Base-by-base conservation (phyloP, 2,329 filamentous ascomycete genomes). In the Hypoxylon sp. region DNA sequence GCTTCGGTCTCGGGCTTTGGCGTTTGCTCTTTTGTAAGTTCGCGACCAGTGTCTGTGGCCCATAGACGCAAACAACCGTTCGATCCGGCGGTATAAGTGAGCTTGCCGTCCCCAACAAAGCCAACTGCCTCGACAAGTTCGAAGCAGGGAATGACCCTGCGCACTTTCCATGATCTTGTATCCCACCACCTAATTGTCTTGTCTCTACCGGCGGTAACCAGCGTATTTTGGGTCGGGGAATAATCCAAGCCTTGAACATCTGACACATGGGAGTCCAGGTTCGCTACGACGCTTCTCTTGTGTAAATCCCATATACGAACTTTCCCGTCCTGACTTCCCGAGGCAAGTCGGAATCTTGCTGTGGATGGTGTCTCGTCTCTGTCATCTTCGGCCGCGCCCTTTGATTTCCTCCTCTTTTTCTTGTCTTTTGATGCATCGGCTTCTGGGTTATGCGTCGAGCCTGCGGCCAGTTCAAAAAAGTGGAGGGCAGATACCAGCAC, bases 131-230 rank as follows among this genome's bases (percentile, higher is more conserved):
- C 96, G 31, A 98, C 85, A 37, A 92, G 89, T 79, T 99, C 96
- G 37, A 97, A 85, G 20, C 94, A 92, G 11, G 94, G 95, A 46
- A 96, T 90, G 0, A 97, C 91, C 68, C 91, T 92, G 72, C 90
- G 87, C 48, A 90, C 83, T 80, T 95, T 95, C 94, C 96, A 99
- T 22, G 90, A 94, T 71, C 84, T 88, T 20, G 92, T 87, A 80
- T 97, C 92, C 95, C 96, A 99, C 80, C 97, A 87, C 69, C 96
- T 96, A 61, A 96, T 88, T 0, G 96, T 98, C 83, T 97, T 97
- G 82, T 99, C 96, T 81, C 96, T 89, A 78, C 94, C 92, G 20
- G 90, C 94, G 4, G 94, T 96, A 1, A 99, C 86, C 31, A 99
- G 83, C 4, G 90, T 84, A 76, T 95, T 90, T 76, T 94, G 89